A percentile compares a stretch with the other conserved stretches of the same genome.
Evolutionary conservation across 768 basidiomycete species (phyloP).

Genomic region (Trametopsis cervina): DNA sequence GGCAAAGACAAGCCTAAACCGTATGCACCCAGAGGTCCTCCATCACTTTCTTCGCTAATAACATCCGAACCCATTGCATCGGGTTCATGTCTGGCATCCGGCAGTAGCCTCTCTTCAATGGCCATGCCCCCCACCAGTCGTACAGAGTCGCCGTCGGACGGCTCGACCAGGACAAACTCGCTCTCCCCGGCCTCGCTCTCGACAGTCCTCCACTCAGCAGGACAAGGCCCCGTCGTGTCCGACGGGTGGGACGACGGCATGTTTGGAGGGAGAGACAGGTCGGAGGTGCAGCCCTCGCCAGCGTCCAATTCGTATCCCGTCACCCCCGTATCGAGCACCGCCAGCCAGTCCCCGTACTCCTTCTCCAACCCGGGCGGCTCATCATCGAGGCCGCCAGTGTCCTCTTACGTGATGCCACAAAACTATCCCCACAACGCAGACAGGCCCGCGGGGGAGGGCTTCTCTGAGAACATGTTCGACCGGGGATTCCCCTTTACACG

Average conservation of each 20-base stretch:
- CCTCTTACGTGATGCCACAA: slow-evolving; percentile 24
- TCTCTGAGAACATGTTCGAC: slow-evolving; percentile 35
- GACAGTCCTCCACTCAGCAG: slow-evolving; percentile 34
- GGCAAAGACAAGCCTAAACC: slow-evolving; percentile 73
- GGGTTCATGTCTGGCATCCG: slow-evolving; percentile 16
- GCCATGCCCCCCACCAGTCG: slow-evolving; percentile 13
- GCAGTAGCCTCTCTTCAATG: slow-evolving; percentile 5
- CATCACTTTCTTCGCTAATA: slow-evolving; percentile 3
- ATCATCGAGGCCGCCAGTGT: slow-evolving; percentile 35
- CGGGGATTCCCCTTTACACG: slow-evolving; percentile 50
- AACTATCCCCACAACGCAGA: slow-evolving; percentile 45
- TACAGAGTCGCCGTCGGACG: slow-evolving; percentile 34
- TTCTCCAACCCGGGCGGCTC: slow-evolving; percentile 20
- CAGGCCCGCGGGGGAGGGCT: slow-evolving; percentile 40
- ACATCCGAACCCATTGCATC: slow-evolving; percentile 12
- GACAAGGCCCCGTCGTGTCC: slow-evolving; percentile 5
- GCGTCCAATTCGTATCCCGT: slow-evolving; percentile 14
- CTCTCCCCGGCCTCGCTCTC: slow-evolving; percentile 54
- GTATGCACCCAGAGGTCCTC: slow-evolving; percentile 7
- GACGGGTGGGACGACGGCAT: slow-evolving; percentile 18
- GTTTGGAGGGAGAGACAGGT: slow-evolving; percentile 7
- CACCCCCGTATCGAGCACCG: slow-evolving; percentile 34
- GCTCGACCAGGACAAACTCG: slow-evolving; percentile 51
- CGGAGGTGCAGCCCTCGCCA: slow-evolving; percentile 12
- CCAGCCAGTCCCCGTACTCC: slow-evolving; percentile 31